Percentiles rank a stretch among this genome's conserved stretches.
Evolutionary conservation across 2,329 filamentous ascomycete genomes (phyloP).

Genomic region (Lecanicillium sp.): DNA sequence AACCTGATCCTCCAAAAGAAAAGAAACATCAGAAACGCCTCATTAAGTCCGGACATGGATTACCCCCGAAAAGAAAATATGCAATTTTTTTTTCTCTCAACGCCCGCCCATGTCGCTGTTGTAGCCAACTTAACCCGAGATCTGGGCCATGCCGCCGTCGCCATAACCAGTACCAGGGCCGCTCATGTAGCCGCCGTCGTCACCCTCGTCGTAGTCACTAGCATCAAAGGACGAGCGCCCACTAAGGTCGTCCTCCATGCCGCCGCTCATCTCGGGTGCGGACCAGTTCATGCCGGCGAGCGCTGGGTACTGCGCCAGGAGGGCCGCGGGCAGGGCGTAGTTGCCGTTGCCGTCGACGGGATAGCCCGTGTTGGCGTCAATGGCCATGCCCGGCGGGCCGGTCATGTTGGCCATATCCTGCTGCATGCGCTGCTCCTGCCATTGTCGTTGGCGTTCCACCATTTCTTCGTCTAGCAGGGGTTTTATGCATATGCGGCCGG

Average conservation of each 20-base stretch:
- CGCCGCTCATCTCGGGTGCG: slow-evolving; percentile 57
- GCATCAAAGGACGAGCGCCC: slow-evolving; percentile 77
- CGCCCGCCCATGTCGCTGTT: slow-evolving; percentile 45
- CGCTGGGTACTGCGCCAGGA: slow-evolving; percentile 88
- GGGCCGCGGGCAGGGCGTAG: slow-evolving; percentile 74
- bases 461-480: slow-evolving; percentile 95
- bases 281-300: slow-evolving; percentile 88
- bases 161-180: slow-evolving; percentile 55
- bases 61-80: background rate
- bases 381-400: slow-evolving; percentile 47
- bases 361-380: slow-evolving; percentile 55
- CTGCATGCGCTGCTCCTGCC: slow-evolving; percentile 65
- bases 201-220: slow-evolving; percentile 69
- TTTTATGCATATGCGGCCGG: slow-evolving; percentile 92
- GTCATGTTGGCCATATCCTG: slow-evolving; percentile 58
- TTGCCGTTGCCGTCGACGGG: slow-evolving; percentile 50
- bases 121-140: slow-evolving; percentile 48
- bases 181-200: slow-evolving; percentile 63
- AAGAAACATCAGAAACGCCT: background rate
- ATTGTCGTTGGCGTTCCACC: slow-evolving; percentile 67
- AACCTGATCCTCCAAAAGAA: background rate
- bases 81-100: background rate
- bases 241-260: slow-evolving; percentile 69
- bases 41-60: background rate
- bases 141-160: slow-evolving; percentile 49